Conservation (phyloP, 164 flowering plant species). For the Hamamelis virginiana region DNA sequence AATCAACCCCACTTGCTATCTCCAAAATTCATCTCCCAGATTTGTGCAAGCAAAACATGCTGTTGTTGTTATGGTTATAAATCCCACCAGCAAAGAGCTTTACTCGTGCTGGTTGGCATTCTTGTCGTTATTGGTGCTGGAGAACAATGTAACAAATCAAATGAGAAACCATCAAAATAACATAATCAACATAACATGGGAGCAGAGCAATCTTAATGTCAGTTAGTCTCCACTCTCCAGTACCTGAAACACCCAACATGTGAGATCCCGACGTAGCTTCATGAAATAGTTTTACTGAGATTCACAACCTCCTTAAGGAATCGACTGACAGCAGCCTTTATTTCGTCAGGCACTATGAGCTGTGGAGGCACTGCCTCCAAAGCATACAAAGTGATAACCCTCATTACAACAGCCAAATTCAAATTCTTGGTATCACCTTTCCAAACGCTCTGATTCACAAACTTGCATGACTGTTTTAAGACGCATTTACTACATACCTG, state of each 20-base stretch:
- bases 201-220: background rate
- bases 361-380: constrained; percentile 38
- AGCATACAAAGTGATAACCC: constrained; percentile 48
- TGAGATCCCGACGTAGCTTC: background rate
- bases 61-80: no score
- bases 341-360: constrained; percentile 46
- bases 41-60: no score
- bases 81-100: no score
- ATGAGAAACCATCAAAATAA: no score
- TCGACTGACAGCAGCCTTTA: constrained; percentile 42
- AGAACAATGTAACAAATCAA: no score
- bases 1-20: no score
- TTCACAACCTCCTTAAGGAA: constrained; percentile 50
- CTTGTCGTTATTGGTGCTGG: no score
- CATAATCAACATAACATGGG: background rate
- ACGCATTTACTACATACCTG: constrained; percentile 74
- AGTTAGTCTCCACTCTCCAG: background rate
- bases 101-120: no score
- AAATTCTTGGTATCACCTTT: constrained; percentile 34
- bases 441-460: constrained; percentile 43
- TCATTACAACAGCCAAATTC: constrained; percentile 47
- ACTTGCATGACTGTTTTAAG: constrained; percentile 60
- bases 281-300: constrained; percentile 40
- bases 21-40: no score
- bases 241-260: background rate